These are phyloP conservation scores for Blakeslea trispora DNA, from an alignment of 371 early-diverging fungal genomes.

Conservation along the genomic window DNA sequence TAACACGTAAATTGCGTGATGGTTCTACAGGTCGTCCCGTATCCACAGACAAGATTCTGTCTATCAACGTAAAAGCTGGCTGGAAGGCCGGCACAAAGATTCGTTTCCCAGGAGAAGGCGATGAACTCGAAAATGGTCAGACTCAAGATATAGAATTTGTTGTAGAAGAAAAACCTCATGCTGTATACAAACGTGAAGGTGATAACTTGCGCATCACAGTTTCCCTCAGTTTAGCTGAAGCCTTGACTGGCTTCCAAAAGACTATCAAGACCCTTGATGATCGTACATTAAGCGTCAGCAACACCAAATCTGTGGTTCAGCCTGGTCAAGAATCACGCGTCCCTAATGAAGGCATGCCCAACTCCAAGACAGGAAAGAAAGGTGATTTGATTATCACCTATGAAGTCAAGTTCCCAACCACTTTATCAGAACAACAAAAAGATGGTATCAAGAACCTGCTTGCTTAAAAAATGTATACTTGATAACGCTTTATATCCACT, in stretches of 20 bases:
- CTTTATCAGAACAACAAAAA: slow-evolving; percentile 75
- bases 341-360: slow-evolving; percentile 92
- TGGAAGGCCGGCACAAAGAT: slow-evolving; percentile 99
- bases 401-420: slow-evolving; percentile 80
- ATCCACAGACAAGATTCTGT: slow-evolving; percentile 80
- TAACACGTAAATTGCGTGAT: slow-evolving; percentile 73
- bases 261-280: slow-evolving; percentile 81
- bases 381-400: slow-evolving; percentile 86
- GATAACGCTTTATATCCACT: too few relatives aligned
- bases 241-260: slow-evolving; percentile 80
- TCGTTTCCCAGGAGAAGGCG: slow-evolving; percentile 92
- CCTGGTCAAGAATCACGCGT: slow-evolving; percentile 81
- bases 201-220: slow-evolving; percentile 78
- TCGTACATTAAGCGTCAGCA: slow-evolving; percentile 68
- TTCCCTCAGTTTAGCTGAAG: slow-evolving; percentile 76
- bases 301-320: slow-evolving; percentile 56
- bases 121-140: slow-evolving; percentile 80
- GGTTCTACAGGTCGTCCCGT: slow-evolving; percentile 51
- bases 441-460: slow-evolving; percentile 19
- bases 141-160: slow-evolving; percentile 93
- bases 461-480: slow-evolving; percentile 11
- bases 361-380: slow-evolving; percentile 75
- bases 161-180: slow-evolving; percentile 94
- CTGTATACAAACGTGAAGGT: slow-evolving; percentile 85
- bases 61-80: slow-evolving; percentile 91